phyloP scores from a whole-genome alignment of 768 basidiomycete species.

The Macrolepiota fuliginosa region DNA sequence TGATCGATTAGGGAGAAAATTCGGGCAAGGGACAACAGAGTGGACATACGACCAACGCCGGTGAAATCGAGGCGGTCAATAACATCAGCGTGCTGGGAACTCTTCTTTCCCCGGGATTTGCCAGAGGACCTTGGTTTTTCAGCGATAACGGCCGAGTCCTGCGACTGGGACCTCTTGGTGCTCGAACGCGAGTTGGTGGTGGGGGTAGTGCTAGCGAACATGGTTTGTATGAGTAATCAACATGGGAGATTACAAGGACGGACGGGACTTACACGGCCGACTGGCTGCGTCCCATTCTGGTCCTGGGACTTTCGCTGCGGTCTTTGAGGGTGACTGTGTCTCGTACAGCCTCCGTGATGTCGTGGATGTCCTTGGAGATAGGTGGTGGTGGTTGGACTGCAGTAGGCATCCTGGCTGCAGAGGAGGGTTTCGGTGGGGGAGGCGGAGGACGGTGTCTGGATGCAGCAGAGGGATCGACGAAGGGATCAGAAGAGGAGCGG shows the following conservation, averaged over 20 bases:
- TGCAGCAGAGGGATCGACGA: conserved; percentile 36
- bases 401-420: conserved; percentile 5
- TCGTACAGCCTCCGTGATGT: conserved; percentile 62
- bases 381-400: conserved; percentile 8
- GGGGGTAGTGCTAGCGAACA: conserved; percentile 18
- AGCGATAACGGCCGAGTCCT: conserved; percentile 36
- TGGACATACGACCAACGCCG: conserved; percentile 71
- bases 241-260: conserved; percentile 3
- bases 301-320: conserved; percentile 35
- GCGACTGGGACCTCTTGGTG: conserved; percentile 43
- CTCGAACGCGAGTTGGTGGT: conserved; percentile 27
- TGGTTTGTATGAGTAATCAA: conserved; percentile 16
- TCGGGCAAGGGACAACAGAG: conserved; percentile 6
- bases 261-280: conserved; percentile 46
- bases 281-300: conserved; percentile 57
- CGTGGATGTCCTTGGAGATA: conserved; percentile 20
- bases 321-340: conserved; percentile 63
- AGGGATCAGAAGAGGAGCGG: conserved; percentile 53
- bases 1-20: conserved; percentile 17
- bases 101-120: conserved; percentile 61
- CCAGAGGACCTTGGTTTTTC: conserved; percentile 36
- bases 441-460: conserved; percentile 28
- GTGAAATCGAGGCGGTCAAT: conserved; percentile 88
- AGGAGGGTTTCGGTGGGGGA: conserved; percentile 31
- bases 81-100: conserved; percentile 81